Percentiles rank a stretch among this genome's conserved stretches.
These are phyloP conservation scores for Trametes hirsuta DNA, from an alignment of 1,284 basidiomycete species.

Conservation along the genomic window DNA sequence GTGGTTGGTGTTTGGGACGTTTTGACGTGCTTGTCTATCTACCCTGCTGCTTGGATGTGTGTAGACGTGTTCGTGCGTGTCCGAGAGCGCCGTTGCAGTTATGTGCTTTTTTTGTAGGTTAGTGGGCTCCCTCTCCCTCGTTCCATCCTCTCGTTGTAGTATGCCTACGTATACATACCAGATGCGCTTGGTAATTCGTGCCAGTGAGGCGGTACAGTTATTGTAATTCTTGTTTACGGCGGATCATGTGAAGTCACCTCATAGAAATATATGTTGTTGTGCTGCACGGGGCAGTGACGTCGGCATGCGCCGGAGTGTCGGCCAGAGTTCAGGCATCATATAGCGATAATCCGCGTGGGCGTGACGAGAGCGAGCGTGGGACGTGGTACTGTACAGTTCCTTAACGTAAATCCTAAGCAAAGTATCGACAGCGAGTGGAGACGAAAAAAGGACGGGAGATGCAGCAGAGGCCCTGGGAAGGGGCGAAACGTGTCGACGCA, in stretches of 20 bases:
- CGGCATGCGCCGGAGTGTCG: no score
- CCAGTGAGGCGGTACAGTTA: background rate
- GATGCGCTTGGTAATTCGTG: slow-evolving; percentile 7
- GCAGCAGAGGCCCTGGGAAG: no score
- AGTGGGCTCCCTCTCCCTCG: slow-evolving; percentile 9
- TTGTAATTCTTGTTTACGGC: slow-evolving; percentile 2
- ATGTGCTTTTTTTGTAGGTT: slow-evolving; percentile 11
- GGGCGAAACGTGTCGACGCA: no score
- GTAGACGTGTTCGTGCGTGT: background rate
- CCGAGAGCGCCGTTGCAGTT: background rate
- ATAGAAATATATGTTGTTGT: background rate
- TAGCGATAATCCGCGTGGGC: no score
- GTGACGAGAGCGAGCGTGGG: no score
- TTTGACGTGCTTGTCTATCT: background rate
- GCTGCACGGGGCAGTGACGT: background rate
- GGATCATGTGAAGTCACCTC: background rate
- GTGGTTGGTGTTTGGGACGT: background rate
- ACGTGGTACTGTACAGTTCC: no score
- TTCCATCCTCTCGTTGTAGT: background rate
- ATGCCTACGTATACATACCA: slow-evolving; percentile 10
- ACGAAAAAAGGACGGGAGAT: no score
- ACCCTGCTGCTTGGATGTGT: background rate
- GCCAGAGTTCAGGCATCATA: no score
- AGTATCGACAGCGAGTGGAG: no score
- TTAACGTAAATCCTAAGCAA: no score